A percentile compares a stretch with the other conserved stretches of the same genome.
Conservation (phyloP, 192 early-diverging fungal species). For the Umbelopsis sp. region DNA sequence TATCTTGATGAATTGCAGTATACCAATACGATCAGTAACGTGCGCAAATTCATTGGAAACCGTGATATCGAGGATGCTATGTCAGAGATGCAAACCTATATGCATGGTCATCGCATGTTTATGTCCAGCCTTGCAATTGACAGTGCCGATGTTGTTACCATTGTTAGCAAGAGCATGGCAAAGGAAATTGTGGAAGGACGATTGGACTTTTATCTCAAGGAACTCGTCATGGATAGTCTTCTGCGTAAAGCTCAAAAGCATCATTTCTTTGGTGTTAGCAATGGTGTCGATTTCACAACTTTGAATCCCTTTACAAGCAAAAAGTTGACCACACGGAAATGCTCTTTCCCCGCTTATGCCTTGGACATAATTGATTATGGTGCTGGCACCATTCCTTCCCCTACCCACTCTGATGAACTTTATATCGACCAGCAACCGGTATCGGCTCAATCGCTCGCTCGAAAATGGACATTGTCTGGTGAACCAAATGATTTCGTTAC, state of each 20-base stretch:
- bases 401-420: not conserved
- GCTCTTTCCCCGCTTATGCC: constrained; percentile 44
- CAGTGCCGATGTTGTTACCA: constrained; percentile 49
- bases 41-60: constrained; percentile 50
- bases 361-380: constrained; percentile 8
- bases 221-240: constrained; percentile 52
- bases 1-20: constrained; percentile 60
- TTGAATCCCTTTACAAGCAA: constrained; percentile 50
- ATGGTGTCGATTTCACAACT: constrained; percentile 52
- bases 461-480: constrained; percentile 15
- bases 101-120: constrained; percentile 50
- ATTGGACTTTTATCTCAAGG: constrained; percentile 57
- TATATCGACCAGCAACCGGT: not conserved
- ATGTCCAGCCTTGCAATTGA: constrained; percentile 54
- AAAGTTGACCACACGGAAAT: constrained; percentile 28
- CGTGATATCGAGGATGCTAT: constrained; percentile 34
- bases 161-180: constrained; percentile 57
- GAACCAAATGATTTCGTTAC: constrained; percentile 21
- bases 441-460: not conserved
- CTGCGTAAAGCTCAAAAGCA: constrained; percentile 43
- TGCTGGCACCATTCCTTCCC: not conserved
- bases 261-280: constrained; percentile 55
- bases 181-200: constrained; percentile 55
- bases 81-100: constrained; percentile 39
- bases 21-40: constrained; percentile 48